Evolutionary conservation across 805 yeast species (phyloP), one percentile per base, ranked within the genome.

Genomic region (Metschnikowia continentalis): DNA sequence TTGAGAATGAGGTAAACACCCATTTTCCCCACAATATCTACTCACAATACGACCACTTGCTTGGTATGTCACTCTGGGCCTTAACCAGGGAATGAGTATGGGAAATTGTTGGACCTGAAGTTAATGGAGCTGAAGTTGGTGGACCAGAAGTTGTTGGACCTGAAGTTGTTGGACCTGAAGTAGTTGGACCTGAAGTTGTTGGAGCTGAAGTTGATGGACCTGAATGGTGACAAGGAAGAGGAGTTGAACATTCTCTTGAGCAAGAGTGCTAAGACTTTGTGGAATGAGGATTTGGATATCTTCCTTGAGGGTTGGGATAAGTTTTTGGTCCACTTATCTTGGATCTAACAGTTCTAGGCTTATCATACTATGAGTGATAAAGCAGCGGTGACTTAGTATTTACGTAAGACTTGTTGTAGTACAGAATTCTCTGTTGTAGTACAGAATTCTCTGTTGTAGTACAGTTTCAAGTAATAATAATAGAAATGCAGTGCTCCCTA

Each of bases 11-110:
- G 67, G 55, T 46, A 11, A 50, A 52, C 30, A 66, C 78, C 62
- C 76, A 74, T 48, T 67, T 66, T 20, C 78, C 80, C 15, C 78
- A 75, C 46, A 85, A 82, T 22, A 70, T 80, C 14, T 76, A 77
- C 46, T 80, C 90, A 7, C 76, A 84, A 6, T 92, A 82, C 67
- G 97, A 94, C 62, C 94, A 94, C 60, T 75, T 94, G 55, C 75
- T 94, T 48, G 95, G 94, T 48, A 88, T 94, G 96, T 81, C 90
- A 35, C 84, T 94, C 56, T 90, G 97, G 94, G 86, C 97, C 36
- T 80, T 94, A 63, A 92, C 99, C 0, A 78, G 77, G 52, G 99
- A 94, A 69, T 80, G 94, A 59, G 60, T 94, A 91, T 63, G 91
- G 89, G 61, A 84, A 80, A 57, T 73, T 94, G 57, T 72, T 90